Percentiles rank a stretch among this genome's conserved stretches.
Evolutionary conservation across 139 green algal genomes (phyloP).

Genomic region (Marvania coccoides): DNA sequence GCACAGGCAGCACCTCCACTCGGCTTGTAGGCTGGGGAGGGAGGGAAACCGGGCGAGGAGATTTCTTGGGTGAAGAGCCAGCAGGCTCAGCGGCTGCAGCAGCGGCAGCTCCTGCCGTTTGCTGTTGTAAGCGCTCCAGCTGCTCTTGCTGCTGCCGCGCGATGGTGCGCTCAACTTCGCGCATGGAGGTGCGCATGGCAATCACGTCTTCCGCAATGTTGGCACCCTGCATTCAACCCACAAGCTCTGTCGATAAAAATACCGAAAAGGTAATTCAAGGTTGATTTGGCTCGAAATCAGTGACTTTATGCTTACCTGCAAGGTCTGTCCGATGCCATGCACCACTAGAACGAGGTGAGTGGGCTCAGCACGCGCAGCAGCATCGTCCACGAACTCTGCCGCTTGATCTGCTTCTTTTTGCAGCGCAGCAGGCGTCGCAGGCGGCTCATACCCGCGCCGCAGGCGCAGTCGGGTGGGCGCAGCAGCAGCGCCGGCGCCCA

Average conservation of each 20-base stretch:
- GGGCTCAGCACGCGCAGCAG: not conserved
- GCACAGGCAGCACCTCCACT: slow-evolving; percentile 53
- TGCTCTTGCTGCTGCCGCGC: not conserved
- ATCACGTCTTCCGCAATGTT: slow-evolving; percentile 51
- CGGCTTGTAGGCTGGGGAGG: not conserved
- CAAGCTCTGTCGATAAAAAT: no score
- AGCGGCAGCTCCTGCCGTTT: not conserved
- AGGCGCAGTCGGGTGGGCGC: slow-evolving; percentile 18
- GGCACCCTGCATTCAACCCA: no score
- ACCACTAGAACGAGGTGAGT: slow-evolving; percentile 56
- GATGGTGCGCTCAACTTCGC: no score
- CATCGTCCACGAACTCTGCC: slow-evolving; percentile 35
- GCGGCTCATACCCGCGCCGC: slow-evolving; percentile 38
- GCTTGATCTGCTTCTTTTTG: slow-evolving; percentile 30
- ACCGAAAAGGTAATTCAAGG: no score
- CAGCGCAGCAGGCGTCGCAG: slow-evolving; percentile 1
- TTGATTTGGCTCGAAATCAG: no score
- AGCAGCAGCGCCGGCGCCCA: not conserved
- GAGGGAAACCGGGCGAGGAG: not conserved
- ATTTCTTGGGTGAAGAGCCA: not conserved
- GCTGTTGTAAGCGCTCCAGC: not conserved
- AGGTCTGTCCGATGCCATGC: slow-evolving; percentile 68
- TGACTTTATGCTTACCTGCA: no score
- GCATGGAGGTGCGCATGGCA: not conserved
- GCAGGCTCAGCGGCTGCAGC: not conserved